Conservation (phyloP, 345 rosid species). For the Noccaea caerulescens region DNA sequence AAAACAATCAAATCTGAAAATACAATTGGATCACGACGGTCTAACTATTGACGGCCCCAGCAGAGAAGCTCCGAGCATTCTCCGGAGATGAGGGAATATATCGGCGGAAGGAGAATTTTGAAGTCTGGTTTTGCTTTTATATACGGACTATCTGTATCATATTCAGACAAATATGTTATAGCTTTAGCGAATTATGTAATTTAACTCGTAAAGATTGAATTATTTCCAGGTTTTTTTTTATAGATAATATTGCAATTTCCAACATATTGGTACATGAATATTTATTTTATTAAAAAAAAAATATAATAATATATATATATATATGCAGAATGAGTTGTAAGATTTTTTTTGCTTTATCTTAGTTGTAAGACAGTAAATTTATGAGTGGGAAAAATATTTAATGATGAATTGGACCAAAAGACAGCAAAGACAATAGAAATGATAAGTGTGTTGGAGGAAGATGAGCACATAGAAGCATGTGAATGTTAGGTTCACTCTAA, state of each 20-base stretch:
- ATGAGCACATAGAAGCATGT: slow-evolving; percentile 35
- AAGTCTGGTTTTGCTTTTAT: background rate
- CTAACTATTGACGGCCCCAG: background rate
- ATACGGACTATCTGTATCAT: background rate
- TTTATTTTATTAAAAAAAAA: background rate
- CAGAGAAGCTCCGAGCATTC: slow-evolving; percentile 11
- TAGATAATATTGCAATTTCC: background rate
- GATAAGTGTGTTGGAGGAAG: slow-evolving; percentile 38
- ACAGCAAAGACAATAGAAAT: slow-evolving; percentile 34
- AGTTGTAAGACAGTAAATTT: slow-evolving; percentile 15
- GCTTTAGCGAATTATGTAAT: background rate
- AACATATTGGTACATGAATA: background rate
- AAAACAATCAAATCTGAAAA: no score
- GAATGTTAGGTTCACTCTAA: slow-evolving; percentile 23
- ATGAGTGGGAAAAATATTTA: slow-evolving; percentile 25
- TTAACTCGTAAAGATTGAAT: slow-evolving; percentile 7
- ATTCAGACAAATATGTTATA: slow-evolving; percentile 29
- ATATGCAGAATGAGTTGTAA: slow-evolving; percentile 10
- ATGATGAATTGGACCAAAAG: slow-evolving; percentile 43
- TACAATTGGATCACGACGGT: background rate
- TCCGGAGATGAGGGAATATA: background rate
- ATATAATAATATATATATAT: no score
- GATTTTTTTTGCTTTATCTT: background rate
- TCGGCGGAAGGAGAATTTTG: background rate
- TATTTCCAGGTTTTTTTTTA: slow-evolving; percentile 2